These are phyloP conservation scores for Rhodotorula sp. DNA, from an alignment of 1,284 basidiomycete genomes.

Conservation along the genomic window DNA sequence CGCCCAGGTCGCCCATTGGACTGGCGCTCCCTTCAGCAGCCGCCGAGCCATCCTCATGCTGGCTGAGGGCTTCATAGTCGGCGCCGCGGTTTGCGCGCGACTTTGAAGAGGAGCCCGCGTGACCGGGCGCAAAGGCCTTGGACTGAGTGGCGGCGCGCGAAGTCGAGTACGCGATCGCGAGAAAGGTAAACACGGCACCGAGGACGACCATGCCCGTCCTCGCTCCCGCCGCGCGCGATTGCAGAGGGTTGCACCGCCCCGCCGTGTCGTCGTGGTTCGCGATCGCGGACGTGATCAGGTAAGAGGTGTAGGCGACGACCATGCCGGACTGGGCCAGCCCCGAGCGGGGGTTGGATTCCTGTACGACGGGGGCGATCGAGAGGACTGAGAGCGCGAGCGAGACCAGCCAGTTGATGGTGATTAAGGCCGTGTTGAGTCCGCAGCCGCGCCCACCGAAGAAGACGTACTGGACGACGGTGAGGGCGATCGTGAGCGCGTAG, in stretches of 20 bases:
- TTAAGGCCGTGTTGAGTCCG: constrained; percentile 90
- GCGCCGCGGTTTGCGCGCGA: constrained; percentile 1
- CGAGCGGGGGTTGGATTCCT: constrained; percentile 90
- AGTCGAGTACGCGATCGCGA: constrained; percentile 97
- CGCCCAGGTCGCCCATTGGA: constrained; percentile 49
- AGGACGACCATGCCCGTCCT: constrained; percentile 84
- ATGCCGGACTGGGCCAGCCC: constrained; percentile 94
- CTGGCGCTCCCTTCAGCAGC: constrained; percentile 1
- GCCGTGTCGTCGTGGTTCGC: constrained; percentile 76
- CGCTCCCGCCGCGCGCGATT: constrained; percentile 63
- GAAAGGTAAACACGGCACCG: constrained; percentile 93
- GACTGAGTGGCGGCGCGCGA: constrained; percentile 93
- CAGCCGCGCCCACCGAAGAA: constrained; percentile 89
- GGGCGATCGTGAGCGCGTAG: constrained; percentile 77
- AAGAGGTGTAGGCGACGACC: constrained; percentile 96
- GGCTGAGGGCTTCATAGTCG: constrained; percentile 21
- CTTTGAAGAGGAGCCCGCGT: constrained; percentile 51
- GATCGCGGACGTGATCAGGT: constrained; percentile 90
- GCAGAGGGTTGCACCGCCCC: constrained; percentile 82
- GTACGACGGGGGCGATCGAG: constrained; percentile 80
- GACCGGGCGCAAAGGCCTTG: constrained; percentile 73
- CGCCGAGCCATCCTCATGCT: constrained; percentile 51
- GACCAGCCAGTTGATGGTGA: constrained; percentile 86
- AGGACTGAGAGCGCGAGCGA: constrained; percentile 77
- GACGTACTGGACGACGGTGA: constrained; percentile 84